Conservation (phyloP, 2,329 filamentous ascomycete genomes). For the Lecanoromycetidae sp. region DNA sequence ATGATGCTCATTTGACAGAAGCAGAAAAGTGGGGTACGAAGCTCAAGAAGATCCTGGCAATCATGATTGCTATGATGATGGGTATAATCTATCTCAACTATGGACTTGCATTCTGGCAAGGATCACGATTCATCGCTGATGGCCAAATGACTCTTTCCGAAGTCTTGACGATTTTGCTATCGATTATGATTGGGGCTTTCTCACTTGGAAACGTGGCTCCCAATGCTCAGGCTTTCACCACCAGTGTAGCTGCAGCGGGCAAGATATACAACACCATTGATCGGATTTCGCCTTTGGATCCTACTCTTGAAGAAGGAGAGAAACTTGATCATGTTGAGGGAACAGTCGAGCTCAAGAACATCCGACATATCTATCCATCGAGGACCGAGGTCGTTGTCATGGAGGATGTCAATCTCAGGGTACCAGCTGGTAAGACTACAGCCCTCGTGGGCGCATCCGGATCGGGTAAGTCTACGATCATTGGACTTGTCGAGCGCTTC, state of each 20-base stretch:
- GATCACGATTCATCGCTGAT: constrained; percentile 58
- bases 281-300: constrained; percentile 70
- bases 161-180: constrained; percentile 75
- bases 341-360: constrained; percentile 63
- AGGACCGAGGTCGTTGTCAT: constrained; percentile 83
- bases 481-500: constrained; percentile 86
- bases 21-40: constrained; percentile 68
- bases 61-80: constrained; percentile 80
- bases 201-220: constrained; percentile 78
- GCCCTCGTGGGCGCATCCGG: constrained; percentile 90
- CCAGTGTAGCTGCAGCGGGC: constrained; percentile 65
- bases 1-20: constrained; percentile 59
- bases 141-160: constrained; percentile 54
- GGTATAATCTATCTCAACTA: constrained; percentile 76
- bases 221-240: constrained; percentile 75
- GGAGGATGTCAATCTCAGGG: constrained; percentile 63
- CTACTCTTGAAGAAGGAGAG: constrained; percentile 56
- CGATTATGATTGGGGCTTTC: constrained; percentile 87
- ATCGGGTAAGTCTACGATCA: constrained; percentile 87
- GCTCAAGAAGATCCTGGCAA: constrained; percentile 57
- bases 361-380: constrained; percentile 92
- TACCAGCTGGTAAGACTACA: constrained; percentile 83
- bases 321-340: constrained; percentile 64
- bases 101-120: constrained; percentile 79
- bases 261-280: constrained; percentile 96